These are phyloP conservation scores for Podaxis mareebaensis DNA, from an alignment of 768 basidiomycete species.

Conservation along the genomic window DNA sequence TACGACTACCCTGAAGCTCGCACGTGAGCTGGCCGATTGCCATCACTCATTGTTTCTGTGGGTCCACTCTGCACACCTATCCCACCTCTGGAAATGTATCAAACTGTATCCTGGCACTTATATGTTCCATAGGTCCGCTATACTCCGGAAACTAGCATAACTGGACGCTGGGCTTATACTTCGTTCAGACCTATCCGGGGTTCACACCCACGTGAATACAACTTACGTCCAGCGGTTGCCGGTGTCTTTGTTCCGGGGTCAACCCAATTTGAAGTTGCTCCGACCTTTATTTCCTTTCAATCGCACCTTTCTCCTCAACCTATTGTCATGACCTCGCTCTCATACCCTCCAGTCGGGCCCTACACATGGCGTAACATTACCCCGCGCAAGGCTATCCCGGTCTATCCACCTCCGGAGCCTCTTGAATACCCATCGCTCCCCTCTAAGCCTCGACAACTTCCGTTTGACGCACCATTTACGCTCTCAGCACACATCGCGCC, in stretches of 20 bases:
- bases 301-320: background rate
- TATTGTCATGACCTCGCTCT: background rate
- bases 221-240: background rate
- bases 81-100: too few relatives aligned
- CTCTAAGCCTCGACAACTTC: constrained; percentile 34
- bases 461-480: constrained; percentile 37
- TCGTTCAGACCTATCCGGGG: background rate
- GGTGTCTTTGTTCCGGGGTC: background rate
- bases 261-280: background rate
- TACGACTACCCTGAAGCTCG: background rate
- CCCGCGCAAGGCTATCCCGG: constrained; percentile 30
- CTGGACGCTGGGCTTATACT: background rate
- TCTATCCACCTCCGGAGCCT: constrained; percentile 41
- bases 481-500: constrained; percentile 58
- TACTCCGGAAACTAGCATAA: background rate
- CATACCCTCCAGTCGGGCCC: constrained; percentile 17
- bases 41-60: background rate
- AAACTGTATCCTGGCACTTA: too few relatives aligned
- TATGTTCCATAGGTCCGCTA: too few relatives aligned
- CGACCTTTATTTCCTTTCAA: background rate
- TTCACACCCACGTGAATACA: background rate
- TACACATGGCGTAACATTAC: constrained; percentile 10
- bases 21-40: background rate
- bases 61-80: background rate
- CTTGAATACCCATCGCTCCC: constrained; percentile 38